Conservation (phyloP, 2,329 filamentous ascomycete genomes). For the Verticillium isaacii region DNA sequence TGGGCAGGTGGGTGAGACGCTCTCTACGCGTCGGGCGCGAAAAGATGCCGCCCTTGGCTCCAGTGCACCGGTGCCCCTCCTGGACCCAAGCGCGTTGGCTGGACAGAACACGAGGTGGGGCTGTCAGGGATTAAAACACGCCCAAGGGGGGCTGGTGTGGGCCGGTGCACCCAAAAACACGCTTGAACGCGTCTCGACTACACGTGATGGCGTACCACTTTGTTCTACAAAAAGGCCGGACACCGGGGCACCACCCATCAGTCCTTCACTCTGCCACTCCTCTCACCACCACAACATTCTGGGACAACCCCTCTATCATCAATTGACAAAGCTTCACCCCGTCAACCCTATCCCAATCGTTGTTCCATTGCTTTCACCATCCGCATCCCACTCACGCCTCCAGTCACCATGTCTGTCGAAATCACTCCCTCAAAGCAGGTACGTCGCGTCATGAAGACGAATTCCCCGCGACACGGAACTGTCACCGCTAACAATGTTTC, state of each 20-base stretch:
- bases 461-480: neutral
- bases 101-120: neutral
- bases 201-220: conserved; percentile 5
- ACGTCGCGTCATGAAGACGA: neutral
- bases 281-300: conserved; percentile 3
- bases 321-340: conserved; percentile 4
- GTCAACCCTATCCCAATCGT: neutral
- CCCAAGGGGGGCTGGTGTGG: neutral
- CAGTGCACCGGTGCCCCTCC: neutral
- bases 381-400: neutral
- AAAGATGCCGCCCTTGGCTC: neutral
- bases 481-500: conserved; percentile 23
- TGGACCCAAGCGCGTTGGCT: neutral
- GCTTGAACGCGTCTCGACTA: conserved; percentile 10
- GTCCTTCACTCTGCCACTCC: neutral
- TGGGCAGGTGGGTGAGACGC: neutral
- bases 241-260: neutral
- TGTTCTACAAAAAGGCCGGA: conserved; percentile 12
- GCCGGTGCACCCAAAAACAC: conserved; percentile 7
- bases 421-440: conserved; percentile 56
- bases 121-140: neutral
- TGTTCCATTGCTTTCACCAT: conserved; percentile 5
- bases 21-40: neutral
- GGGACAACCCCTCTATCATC: neutral
- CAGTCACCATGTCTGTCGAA: conserved; percentile 66